These are phyloP conservation scores for Cladosporium sp. DNA, from an alignment of 2,329 filamentous ascomycete species.

Conservation along the genomic window DNA sequence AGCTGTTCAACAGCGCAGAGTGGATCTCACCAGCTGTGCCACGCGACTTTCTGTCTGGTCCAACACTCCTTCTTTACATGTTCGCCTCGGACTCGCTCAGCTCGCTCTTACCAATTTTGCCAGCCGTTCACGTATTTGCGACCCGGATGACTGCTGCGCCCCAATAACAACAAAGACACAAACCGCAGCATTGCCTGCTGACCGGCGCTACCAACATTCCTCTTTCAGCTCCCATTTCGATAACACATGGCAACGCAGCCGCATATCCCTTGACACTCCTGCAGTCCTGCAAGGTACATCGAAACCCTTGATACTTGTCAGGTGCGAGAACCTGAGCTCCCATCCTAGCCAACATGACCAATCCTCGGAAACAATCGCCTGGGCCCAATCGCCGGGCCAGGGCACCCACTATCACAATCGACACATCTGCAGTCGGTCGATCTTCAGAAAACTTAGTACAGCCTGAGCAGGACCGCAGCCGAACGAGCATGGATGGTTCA, in stretches of 20 bases:
- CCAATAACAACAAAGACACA: background rate
- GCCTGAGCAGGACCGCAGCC: constrained; percentile 2
- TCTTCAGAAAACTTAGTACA: constrained; percentile 14
- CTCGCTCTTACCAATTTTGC: background rate
- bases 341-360: background rate
- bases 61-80: background rate
- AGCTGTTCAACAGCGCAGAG: too few relatives aligned
- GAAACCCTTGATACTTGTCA: background rate
- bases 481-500: constrained; percentile 23
- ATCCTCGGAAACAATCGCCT: too few relatives aligned
- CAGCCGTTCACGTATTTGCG: background rate
- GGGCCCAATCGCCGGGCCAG: constrained; percentile 23
- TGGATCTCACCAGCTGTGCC: too few relatives aligned
- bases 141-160: too few relatives aligned
- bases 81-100: background rate
- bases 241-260: background rate
- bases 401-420: constrained; percentile 50
- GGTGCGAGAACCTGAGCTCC: background rate
- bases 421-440: constrained; percentile 44
- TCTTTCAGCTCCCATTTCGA: background rate
- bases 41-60: too few relatives aligned
- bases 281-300: constrained; percentile 1
- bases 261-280: constrained; percentile 2
- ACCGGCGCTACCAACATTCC: constrained; percentile 1
- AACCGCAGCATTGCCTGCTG: constrained; percentile 4